Conservation (phyloP, 2,329 filamentous ascomycete genomes). For the Nemania sp. region DNA sequence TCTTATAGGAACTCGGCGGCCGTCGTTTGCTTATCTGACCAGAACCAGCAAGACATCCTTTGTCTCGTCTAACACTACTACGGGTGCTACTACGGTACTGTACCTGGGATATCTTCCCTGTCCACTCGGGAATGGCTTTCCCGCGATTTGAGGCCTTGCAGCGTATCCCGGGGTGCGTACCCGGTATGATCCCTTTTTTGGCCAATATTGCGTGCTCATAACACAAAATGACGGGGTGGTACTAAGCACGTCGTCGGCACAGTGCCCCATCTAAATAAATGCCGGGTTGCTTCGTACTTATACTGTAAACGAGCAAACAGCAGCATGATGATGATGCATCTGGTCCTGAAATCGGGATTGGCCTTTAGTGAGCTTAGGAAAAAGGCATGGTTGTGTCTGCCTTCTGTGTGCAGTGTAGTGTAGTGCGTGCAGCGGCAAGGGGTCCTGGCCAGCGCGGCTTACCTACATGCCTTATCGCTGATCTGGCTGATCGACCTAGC, state of each 20-base stretch:
- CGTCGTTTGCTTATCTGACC: conserved; percentile 20
- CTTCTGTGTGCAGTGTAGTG: too few species aligned
- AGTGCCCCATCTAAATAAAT: conserved; percentile 1
- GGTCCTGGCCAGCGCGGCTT: too few species aligned
- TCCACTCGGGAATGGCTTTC: too few species aligned
- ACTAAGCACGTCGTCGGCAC: conserved; percentile 6
- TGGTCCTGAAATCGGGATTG: neutral
- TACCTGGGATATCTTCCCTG: conserved; percentile 9
- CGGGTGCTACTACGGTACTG: too few species aligned
- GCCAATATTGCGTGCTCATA: conserved; percentile 29
- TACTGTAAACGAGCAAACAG: too few species aligned
- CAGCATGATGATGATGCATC: neutral
- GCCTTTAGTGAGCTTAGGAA: too few species aligned
- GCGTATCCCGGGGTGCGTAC: neutral
- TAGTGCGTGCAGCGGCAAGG: conserved; percentile 14
- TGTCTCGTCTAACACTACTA: too few species aligned
- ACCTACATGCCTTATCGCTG: too few species aligned
- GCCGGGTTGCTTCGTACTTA: too few species aligned
- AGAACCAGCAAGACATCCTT: too few species aligned
- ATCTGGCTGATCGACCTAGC: conserved; percentile 13
- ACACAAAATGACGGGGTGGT: conserved; percentile 24
- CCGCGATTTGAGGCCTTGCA: neutral
- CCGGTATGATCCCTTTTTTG: conserved; percentile 9
- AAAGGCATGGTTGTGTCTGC: too few species aligned
- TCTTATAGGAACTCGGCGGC: conserved; percentile 14